Evolutionary conservation across 306 rosid species (phyloP).

Genomic region (Comarum palustre): DNA sequence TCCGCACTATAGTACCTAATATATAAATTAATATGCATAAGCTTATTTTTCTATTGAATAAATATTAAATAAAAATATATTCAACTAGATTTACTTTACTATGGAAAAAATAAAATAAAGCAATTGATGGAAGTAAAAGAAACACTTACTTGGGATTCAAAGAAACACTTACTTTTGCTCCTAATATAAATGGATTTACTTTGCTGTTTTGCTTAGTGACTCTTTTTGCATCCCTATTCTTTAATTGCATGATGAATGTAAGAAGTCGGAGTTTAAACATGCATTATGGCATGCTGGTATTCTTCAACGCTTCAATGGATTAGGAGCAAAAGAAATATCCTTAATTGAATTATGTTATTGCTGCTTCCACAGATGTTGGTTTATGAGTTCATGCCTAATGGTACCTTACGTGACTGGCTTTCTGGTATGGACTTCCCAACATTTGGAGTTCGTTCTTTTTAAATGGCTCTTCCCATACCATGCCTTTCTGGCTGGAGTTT

Average conservation of each 20-base stretch:
- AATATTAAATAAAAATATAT: too few species aligned
- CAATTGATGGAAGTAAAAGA: too few species aligned
- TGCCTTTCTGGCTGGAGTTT: slow-evolving; percentile 10
- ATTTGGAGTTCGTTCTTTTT: not conserved
- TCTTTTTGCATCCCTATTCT: not conserved
- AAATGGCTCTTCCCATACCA: slow-evolving; percentile 4
- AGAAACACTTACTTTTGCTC: too few species aligned
- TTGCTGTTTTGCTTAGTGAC: not conserved
- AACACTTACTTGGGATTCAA: too few species aligned
- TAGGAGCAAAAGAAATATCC: not conserved
- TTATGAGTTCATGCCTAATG: slow-evolving; percentile 86
- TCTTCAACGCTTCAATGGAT: not conserved
- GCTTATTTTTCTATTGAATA: too few species aligned
- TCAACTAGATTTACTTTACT: too few species aligned
- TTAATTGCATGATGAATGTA: not conserved
- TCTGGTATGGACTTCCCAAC: slow-evolving; percentile 44
- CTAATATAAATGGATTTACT: not conserved
- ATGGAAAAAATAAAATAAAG: too few species aligned
- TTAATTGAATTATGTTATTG: slow-evolving; percentile 13
- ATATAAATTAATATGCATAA: too few species aligned
- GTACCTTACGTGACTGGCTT: slow-evolving; percentile 80
- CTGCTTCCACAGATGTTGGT: slow-evolving; percentile 74
- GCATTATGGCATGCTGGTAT: not conserved
- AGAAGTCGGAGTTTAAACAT: not conserved
- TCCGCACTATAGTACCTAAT: too few species aligned